phyloP scores from a whole-genome alignment of 148 eudicot genomes.

The Vaccinium darrowii region DNA sequence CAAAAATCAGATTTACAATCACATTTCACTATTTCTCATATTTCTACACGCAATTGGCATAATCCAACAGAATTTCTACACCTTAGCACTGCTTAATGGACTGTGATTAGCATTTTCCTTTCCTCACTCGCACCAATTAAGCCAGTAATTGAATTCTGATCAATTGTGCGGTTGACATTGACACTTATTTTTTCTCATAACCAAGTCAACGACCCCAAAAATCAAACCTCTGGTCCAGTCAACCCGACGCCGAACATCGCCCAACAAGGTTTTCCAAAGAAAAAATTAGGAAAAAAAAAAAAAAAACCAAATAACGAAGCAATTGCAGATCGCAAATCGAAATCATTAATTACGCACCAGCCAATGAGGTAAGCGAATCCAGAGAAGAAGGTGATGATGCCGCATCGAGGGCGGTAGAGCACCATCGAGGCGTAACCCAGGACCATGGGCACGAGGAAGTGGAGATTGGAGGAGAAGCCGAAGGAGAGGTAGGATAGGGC shows the following conservation, averaged over 20 bases:
- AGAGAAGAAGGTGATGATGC: slow-evolving; percentile 65
- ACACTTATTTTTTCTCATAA: background rate
- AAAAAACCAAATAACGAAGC: too few species aligned
- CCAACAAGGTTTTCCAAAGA: background rate
- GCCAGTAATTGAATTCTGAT: background rate
- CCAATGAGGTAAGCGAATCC: slow-evolving; percentile 85
- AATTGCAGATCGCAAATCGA: too few species aligned
- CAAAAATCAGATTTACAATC: background rate
- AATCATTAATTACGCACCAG: slow-evolving; percentile 29
- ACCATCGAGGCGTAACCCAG: slow-evolving; percentile 72
- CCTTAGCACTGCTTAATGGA: background rate
- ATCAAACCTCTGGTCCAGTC: background rate
- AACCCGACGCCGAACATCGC: background rate
- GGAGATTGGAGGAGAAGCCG: slow-evolving; percentile 83
- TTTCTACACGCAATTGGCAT: background rate
- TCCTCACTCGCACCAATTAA: background rate
- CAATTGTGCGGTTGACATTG: background rate
- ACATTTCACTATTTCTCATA: background rate
- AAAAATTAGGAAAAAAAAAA: too few species aligned
- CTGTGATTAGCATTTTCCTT: background rate
- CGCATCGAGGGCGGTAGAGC: slow-evolving; percentile 60
- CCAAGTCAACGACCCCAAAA: slow-evolving; percentile 1
- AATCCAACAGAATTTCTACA: background rate
- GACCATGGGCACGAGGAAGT: slow-evolving; percentile 72
- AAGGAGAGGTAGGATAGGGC: slow-evolving; percentile 71